Conservation (phyloP, 225 moss, liverwort and hornwort species). For the Sphagnum tenellum region DNA sequence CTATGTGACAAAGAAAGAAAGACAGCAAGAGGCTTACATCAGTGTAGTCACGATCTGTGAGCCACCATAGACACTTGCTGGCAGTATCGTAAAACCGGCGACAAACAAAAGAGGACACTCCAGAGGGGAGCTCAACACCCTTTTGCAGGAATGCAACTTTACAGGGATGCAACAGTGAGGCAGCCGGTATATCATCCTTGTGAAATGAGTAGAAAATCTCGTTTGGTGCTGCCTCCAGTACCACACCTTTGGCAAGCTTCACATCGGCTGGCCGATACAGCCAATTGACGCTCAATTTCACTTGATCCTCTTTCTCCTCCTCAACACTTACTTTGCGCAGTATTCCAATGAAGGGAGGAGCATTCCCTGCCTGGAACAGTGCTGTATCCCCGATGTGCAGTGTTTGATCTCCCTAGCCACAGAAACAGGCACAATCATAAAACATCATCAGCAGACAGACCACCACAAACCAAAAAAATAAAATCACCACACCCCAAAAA, state of each 20-base stretch:
- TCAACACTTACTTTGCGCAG: constrained; percentile 53
- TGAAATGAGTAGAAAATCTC: constrained; percentile 98
- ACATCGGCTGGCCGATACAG: constrained; percentile 81
- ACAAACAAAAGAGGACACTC: constrained; percentile 72
- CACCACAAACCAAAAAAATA: too few species aligned
- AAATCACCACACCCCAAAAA: too few species aligned
- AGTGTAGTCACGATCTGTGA: constrained; percentile 94
- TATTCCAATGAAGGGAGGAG: constrained; percentile 77
- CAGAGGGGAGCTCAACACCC: constrained; percentile 64
- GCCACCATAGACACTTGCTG: constrained; percentile 91
- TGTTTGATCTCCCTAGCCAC: constrained; percentile 77
- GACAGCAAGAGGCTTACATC: constrained; percentile 46
- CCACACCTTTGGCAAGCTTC: constrained; percentile 71
- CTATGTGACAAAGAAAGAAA: too few species aligned
- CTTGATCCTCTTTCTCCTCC: constrained; percentile 24
- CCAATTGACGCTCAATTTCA: constrained; percentile 80
- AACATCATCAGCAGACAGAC: too few species aligned
- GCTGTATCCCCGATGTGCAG: constrained; percentile 93
- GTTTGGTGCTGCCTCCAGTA: constrained; percentile 85
- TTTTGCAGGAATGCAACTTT: constrained; percentile 88
- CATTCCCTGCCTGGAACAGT: constrained; percentile 76
- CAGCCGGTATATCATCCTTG: constrained; percentile 93
- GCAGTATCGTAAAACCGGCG: constrained; percentile 85
- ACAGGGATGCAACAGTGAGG: constrained; percentile 88
- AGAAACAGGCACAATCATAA: too few species aligned